phyloP scores from a whole-genome alignment of 768 basidiomycete genomes.

The Suillus bovinus region DNA sequence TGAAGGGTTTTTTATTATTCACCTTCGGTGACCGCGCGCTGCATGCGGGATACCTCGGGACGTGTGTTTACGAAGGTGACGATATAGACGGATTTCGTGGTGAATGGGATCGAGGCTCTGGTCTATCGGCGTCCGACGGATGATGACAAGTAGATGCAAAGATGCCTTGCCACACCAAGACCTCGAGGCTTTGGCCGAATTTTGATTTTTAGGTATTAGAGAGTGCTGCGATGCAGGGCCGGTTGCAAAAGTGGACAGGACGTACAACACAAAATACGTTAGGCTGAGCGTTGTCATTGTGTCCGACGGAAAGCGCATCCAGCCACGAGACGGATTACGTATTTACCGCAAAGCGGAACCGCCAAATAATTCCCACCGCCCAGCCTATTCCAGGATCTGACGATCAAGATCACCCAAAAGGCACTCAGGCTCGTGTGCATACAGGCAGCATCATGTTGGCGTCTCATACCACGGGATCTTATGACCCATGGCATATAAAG shows the following conservation, averaged over 20 bases:
- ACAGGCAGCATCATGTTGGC: conserved; percentile 4
- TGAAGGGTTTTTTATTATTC: background rate
- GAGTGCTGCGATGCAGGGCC: conserved; percentile 34
- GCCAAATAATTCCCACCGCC: background rate
- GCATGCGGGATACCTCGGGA: conserved; percentile 1
- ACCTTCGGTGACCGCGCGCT: background rate
- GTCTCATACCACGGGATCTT: background rate
- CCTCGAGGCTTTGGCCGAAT: conserved; percentile 30
- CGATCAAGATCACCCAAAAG: conserved; percentile 5
- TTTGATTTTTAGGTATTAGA: conserved; percentile 32
- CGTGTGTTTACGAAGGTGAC: conserved; percentile 1
- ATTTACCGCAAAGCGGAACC: conserved; percentile 25
- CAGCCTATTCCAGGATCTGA: conserved; percentile 15
- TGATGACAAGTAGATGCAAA: conserved; percentile 36
- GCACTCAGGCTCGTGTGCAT: conserved; percentile 3
- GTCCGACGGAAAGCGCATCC: background rate
- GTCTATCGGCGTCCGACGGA: conserved; percentile 27
- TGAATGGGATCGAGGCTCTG: conserved; percentile 21
- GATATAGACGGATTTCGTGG: conserved; percentile 6
- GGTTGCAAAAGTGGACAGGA: conserved; percentile 19
- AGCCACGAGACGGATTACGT: conserved; percentile 17
- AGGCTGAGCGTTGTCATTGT: conserved; percentile 7
- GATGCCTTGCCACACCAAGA: conserved; percentile 28
- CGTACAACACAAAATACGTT: conserved; percentile 14
- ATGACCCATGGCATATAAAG: background rate